phyloP scores from a whole-genome alignment of 148 eudicot genomes.

The Chenopodium suecicum region DNA sequence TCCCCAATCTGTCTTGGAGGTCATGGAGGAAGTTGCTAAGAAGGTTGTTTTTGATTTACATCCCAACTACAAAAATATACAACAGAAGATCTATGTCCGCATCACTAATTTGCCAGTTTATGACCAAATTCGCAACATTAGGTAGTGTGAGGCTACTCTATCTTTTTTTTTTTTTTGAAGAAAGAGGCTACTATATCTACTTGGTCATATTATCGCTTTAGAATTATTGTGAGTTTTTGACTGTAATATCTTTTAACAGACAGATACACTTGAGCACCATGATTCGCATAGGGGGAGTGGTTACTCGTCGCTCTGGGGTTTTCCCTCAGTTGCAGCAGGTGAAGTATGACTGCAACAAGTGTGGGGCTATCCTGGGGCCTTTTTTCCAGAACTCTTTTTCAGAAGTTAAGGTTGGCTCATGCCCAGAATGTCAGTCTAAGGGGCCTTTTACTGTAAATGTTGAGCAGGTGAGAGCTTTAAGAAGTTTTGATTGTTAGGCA shows the following conservation, averaged over 20 bases:
- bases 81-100: slow-evolving; percentile 81
- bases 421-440: slow-evolving; percentile 97
- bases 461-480: slow-evolving; percentile 62
- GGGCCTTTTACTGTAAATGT: slow-evolving; percentile 93
- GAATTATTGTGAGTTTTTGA: background rate
- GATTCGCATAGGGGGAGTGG: slow-evolving; percentile 98
- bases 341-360: slow-evolving; percentile 93
- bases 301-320: slow-evolving; percentile 92
- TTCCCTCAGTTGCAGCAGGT: slow-evolving; percentile 97
- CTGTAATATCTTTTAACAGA: slow-evolving; percentile 35
- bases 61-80: slow-evolving; percentile 84
- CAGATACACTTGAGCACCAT: slow-evolving; percentile 95
- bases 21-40: slow-evolving; percentile 95
- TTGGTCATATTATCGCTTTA: background rate
- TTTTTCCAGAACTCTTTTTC: slow-evolving; percentile 91
- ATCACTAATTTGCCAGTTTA: slow-evolving; percentile 87
- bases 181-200: too few relatives aligned
- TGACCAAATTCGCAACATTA: slow-evolving; percentile 93
- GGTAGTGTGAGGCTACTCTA: slow-evolving; percentile 35
- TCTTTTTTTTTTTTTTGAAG: too few relatives aligned
- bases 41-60: slow-evolving; percentile 80
- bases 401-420: slow-evolving; percentile 96
- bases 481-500: background rate
- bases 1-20: slow-evolving; percentile 94
- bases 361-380: slow-evolving; percentile 85